These are phyloP conservation scores for Solanum hybrid DNA, from an alignment of 305 asterid species.

Conservation along the genomic window DNA sequence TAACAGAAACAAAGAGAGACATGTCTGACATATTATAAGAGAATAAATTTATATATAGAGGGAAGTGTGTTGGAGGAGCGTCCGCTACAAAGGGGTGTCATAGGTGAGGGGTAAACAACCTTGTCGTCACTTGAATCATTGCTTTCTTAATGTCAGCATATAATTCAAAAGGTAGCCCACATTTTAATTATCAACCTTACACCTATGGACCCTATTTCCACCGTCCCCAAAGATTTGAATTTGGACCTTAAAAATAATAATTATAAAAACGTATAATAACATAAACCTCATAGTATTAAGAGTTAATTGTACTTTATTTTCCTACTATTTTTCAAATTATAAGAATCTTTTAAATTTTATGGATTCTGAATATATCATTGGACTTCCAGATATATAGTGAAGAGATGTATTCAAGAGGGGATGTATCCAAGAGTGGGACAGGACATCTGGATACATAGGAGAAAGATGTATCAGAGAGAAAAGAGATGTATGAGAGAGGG, in stretches of 20 bases:
- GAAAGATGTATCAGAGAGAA: no score
- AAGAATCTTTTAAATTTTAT: no score
- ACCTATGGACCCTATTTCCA: neutral
- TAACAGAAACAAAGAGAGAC: neutral
- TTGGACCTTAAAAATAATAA: neutral
- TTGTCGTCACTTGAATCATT: slow-evolving; percentile 6
- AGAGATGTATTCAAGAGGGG: no score
- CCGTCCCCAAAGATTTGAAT: neutral
- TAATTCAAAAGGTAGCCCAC: neutral
- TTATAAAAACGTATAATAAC: no score
- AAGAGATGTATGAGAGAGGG: no score
- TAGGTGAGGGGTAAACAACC: neutral
- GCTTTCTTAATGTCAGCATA: neutral
- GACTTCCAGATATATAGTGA: no score
- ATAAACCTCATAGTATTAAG: no score
- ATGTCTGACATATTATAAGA: neutral
- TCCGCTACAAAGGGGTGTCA: neutral
- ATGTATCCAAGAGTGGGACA: no score
- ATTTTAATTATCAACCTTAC: neutral
- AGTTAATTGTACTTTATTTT: no score
- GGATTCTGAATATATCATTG: no score
- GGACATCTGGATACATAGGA: no score
- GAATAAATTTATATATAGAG: neutral
- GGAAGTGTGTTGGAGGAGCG: neutral
- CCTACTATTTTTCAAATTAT: no score